Evolutionary conservation across 495 filamentous ascomycete genomes (phyloP).

Genomic region (Extremus antarcticus): DNA sequence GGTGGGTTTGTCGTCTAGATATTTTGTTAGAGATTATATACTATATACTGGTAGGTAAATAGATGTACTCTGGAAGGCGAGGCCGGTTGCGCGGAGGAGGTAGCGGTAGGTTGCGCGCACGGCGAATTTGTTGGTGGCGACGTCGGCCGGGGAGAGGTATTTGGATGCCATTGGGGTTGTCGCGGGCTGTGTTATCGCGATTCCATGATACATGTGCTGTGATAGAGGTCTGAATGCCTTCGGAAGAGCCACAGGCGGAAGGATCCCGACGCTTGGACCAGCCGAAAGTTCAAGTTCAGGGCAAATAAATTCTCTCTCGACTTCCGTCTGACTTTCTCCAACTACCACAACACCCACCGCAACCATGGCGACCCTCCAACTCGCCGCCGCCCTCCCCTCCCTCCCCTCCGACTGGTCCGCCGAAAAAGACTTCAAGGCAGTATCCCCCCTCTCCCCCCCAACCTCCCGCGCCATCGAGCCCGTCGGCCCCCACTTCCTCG

Average conservation of each 20-base stretch:
- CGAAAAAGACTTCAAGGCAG: slow-evolving; percentile 82
- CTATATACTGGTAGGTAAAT: background rate
- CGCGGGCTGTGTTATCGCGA: background rate
- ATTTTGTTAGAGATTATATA: too few species aligned
- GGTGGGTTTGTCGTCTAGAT: slow-evolving; percentile 59
- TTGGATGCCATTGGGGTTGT: slow-evolving; percentile 1
- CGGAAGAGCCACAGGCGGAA: too few species aligned
- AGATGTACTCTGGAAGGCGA: slow-evolving; percentile 88
- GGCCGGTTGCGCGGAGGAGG: slow-evolving; percentile 66
- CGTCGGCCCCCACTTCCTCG: slow-evolving; percentile 93
- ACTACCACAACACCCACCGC: background rate
- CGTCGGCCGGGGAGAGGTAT: slow-evolving; percentile 7
- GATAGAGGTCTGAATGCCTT: background rate
- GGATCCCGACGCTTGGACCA: too few species aligned
- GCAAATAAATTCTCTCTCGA: background rate
- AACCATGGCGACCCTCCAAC: slow-evolving; percentile 66
- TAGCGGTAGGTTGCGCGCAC: slow-evolving; percentile 64
- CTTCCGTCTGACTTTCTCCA: background rate
- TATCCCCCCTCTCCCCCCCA: slow-evolving; percentile 56
- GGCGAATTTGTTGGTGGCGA: slow-evolving; percentile 5
- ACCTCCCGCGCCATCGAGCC: slow-evolving; percentile 83
- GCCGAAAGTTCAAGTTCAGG: too few species aligned
- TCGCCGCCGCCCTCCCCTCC: slow-evolving; percentile 71
- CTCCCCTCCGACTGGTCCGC: slow-evolving; percentile 74
- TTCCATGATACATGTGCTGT: background rate